phyloP scores from a whole-genome alignment of 345 rosid genomes.

The Euphorbia pulcherrima region DNA sequence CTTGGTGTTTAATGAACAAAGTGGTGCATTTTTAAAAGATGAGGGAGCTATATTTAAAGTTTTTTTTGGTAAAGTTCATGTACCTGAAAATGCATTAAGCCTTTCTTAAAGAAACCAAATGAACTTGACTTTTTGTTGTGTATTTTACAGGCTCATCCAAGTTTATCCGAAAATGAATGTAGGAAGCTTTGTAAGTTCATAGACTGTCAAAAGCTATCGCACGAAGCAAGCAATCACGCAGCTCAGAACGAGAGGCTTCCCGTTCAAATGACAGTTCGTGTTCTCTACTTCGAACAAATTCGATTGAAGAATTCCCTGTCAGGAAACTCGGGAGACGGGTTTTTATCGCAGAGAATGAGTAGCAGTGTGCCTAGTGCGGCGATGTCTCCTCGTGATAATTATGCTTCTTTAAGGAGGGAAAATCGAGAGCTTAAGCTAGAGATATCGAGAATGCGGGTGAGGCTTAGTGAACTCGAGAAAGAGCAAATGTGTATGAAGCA shows the following conservation, averaged over 20 bases:
- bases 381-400: conserved; percentile 68
- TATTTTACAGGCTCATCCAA: conserved; percentile 16
- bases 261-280: conserved; percentile 50
- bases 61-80: too few species aligned
- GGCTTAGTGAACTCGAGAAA: conserved; percentile 65
- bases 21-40: too few species aligned
- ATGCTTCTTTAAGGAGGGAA: conserved; percentile 66
- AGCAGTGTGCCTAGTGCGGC: conserved; percentile 70
- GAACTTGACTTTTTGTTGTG: not conserved
- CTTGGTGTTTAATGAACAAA: too few species aligned
- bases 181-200: conserved; percentile 20
- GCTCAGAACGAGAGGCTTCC: conserved; percentile 65
- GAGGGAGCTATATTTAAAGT: too few species aligned
- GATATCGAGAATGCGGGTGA: conserved; percentile 70
- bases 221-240: conserved; percentile 24
- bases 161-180: conserved; percentile 16
- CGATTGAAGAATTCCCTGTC: conserved; percentile 63
- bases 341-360: conserved; percentile 61
- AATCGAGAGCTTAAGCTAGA: conserved; percentile 68
- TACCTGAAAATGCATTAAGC: too few species aligned
- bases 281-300: conserved; percentile 64
- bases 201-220: conserved; percentile 22
- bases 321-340: conserved; percentile 59
- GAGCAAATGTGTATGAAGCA: conserved; percentile 62
- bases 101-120: too few species aligned